Conservation (phyloP, 192 early-diverging fungal genomes). For the Ambispora gerdemannii region DNA sequence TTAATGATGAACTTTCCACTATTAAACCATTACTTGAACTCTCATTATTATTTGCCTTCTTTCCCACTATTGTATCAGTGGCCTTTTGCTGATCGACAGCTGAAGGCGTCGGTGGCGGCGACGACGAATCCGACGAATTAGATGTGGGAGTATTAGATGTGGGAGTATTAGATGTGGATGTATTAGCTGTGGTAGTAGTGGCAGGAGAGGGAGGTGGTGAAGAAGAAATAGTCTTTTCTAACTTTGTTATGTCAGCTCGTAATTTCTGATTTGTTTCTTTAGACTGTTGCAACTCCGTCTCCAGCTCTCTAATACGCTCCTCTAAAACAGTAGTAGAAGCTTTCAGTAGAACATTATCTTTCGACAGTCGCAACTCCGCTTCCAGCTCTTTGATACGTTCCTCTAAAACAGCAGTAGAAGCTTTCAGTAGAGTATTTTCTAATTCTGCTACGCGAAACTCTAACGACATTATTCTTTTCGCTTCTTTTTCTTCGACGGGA, state of each 20-base stretch:
- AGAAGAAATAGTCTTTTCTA: not conserved
- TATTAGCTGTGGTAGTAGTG: not conserved
- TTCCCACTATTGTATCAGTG: not conserved
- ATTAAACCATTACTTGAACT: not conserved
- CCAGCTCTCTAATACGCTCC: slow-evolving; percentile 16
- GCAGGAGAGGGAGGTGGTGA: not conserved
- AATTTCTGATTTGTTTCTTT: slow-evolving; percentile 20
- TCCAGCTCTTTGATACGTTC: slow-evolving; percentile 20
- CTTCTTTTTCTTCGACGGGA: slow-evolving; percentile 15
- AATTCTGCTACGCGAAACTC: slow-evolving; percentile 15
- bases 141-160: not conserved
- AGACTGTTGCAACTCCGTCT: slow-evolving; percentile 15
- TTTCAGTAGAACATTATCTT: slow-evolving; percentile 22
- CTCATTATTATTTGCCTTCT: not conserved
- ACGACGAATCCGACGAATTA: not conserved
- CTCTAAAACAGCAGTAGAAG: slow-evolving; percentile 3
- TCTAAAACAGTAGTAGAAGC: slow-evolving; percentile 2
- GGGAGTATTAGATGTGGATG: not conserved
- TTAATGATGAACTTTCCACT: not conserved
- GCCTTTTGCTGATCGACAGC: not conserved
- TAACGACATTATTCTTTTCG: slow-evolving; percentile 18
- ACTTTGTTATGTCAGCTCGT: not conserved
- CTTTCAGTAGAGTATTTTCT: slow-evolving; percentile 22
- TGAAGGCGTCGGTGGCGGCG: not conserved
- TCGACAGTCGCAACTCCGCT: slow-evolving; percentile 11